Evolutionary conservation across 495 filamentous ascomycete genomes (phyloP), one percentile per base, ranked within the genome.

Genomic region (Xylaria cubensis): DNA sequence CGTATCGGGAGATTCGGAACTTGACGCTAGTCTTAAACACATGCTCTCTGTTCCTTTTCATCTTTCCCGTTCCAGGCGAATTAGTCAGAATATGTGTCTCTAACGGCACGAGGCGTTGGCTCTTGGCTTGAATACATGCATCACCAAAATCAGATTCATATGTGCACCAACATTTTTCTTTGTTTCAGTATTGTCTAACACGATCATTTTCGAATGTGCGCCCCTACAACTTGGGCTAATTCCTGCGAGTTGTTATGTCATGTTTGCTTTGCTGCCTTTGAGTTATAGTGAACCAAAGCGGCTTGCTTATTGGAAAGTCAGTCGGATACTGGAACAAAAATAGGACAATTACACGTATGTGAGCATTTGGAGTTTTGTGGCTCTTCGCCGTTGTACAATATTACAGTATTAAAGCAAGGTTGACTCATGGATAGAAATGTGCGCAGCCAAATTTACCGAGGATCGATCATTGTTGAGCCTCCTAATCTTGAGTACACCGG

Each of bases 341-440:
- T n/a, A 61, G 21, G 50, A 12, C 21, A 56, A 19, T 13, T 44
- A 15, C 36, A 50, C 32, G 15, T 32, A 29, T 51, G 48, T 56
- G 9, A 44, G 50, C 21, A 41, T n/a, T 44, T 67, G n/a, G 36
- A 41, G 8, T 19, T 21, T 56, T 26, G 34, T 39, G 26, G 46
- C 36, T 67, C 50, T 67, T 29, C n/a, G 10, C 65, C 19, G 29
- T 13, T 13, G 1, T n/a, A 24, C 29, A n/a, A 21, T 12, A n/a
- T n/a, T n/a, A 24, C 4, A 8, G 34, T 19, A n/a, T 50, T n/a
- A 34, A 55, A 56, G 4, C 24, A 55, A 7, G 21, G 36, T 5
- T 67, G 36, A 39, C 8, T 67, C 56, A 67, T 67, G n/a, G 65
- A 51, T 53, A 56, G 4, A 44, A 42, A 29, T 36, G 65, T 67